Evolutionary conservation across 805 yeast genomes (phyloP), one percentile per base, ranked within the genome.

Genomic region (Metschnikowia noctiluminum): DNA sequence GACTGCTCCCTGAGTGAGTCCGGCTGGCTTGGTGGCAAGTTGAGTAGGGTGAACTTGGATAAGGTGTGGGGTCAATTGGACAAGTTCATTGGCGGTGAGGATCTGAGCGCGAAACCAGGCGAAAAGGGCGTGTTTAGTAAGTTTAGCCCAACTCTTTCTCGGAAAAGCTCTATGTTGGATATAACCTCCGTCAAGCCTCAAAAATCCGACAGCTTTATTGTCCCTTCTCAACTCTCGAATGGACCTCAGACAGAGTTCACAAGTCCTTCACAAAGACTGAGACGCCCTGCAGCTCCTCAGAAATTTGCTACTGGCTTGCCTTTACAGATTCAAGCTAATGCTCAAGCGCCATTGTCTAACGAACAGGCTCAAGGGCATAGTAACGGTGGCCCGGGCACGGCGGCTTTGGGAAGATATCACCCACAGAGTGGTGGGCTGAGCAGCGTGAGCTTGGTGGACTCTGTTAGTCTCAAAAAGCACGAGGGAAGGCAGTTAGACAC

Each of bases 61-160:
- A 85, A 81, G 61, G 84, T 89, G 46, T 89, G 96, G 96, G 92
- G 94, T 10, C 91, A 86, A 38, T 66, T 89, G 40, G 96, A 89
- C 63, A 89, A 89, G 62, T 90, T 92, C 49, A 85, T 96, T 36
- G 97, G 96, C 1, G 97, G 92, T 42, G 96, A 87, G 34, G 71
- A 73, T 28, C 58, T 69, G 0, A 65, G 68, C 7, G 57, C 67
- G 6, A 70, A 69, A 40, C 62, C 64, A 12, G 67, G 67, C 27
- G 74, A 74, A 1, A 76, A 71, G 35, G 87, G 85, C 10, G 81
- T 83, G 0, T 85, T 86, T 64, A 83, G 88, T 45, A 85, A 82
- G 49, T 85, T 82, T 62, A 82, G 86, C 35, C 90, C 91, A 1
- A 70, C 78, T 2, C 69, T 83, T n/a, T 84, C 90, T 1, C 73